These are phyloP conservation scores for Penicillium riverlandense DNA, from an alignment of 495 filamentous ascomycete species.

Conservation along the genomic window DNA sequence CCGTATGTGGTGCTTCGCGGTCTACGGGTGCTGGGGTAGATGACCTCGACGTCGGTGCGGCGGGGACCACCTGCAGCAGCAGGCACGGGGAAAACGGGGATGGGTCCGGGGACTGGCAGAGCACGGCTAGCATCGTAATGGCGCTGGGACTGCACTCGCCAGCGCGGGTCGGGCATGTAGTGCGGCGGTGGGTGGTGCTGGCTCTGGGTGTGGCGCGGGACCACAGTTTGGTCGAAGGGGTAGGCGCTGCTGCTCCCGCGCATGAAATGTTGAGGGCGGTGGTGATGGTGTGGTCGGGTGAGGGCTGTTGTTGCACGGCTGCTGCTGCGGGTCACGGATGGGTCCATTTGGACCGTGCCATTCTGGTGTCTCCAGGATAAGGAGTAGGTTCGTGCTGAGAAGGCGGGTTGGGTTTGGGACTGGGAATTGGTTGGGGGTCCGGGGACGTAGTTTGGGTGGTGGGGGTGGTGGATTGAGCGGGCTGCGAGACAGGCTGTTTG, in stretches of 20 bases:
- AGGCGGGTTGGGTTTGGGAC: too few species aligned
- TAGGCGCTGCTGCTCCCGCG: slow-evolving; percentile 15
- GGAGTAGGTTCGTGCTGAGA: slow-evolving; percentile 9
- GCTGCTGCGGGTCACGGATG: slow-evolving; percentile 2
- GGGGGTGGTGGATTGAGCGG: slow-evolving; percentile 20
- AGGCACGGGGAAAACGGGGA: too few species aligned
- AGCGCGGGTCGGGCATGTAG: slow-evolving; percentile 10
- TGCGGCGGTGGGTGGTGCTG: slow-evolving; percentile 15
- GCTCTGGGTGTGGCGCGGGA: slow-evolving; percentile 24
- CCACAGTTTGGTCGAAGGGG: slow-evolving; percentile 20
- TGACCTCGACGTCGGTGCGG: slow-evolving; percentile 26
- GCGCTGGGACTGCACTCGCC: slow-evolving; percentile 10
- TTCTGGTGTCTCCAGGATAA: slow-evolving; percentile 10
- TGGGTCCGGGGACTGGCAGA: slow-evolving; percentile 1
- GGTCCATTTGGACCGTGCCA: not conserved
- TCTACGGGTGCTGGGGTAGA: slow-evolving; percentile 31
- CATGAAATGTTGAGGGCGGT: slow-evolving; percentile 3
- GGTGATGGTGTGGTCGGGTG: too few species aligned
- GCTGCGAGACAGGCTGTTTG: slow-evolving; percentile 16
- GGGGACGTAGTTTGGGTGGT: slow-evolving; percentile 20
- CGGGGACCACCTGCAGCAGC: slow-evolving; percentile 5
- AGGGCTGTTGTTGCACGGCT: slow-evolving; percentile 1
- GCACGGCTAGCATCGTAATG: slow-evolving; percentile 16
- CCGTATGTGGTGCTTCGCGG: slow-evolving; percentile 31
- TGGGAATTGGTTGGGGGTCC: not conserved